Conservation (phyloP, 2,329 filamentous ascomycete species). For the Cladobotryum mycophilum region DNA sequence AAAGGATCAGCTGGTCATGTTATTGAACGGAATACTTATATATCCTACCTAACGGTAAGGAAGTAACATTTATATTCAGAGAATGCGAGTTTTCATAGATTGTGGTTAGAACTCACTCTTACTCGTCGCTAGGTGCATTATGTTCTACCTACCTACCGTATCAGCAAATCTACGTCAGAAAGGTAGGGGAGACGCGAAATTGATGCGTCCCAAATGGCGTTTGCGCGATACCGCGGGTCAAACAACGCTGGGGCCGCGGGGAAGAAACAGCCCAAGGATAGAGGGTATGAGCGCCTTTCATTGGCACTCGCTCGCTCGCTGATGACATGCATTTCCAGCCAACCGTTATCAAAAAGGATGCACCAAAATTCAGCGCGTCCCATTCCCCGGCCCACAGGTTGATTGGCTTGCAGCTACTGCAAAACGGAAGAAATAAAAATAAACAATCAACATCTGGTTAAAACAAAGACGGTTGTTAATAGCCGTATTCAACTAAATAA, state of each 20-base stretch:
- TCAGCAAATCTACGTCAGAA: not conserved
- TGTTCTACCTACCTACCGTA: too few relatives aligned
- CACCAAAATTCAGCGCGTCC: slow-evolving; percentile 6
- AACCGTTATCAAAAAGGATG: not conserved
- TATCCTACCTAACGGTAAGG: too few relatives aligned
- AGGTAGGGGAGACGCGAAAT: slow-evolving; percentile 7
- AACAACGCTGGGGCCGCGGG: slow-evolving; percentile 1
- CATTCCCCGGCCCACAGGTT: not conserved
- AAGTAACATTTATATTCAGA: too few relatives aligned
- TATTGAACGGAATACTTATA: too few relatives aligned
- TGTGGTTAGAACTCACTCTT: too few relatives aligned
- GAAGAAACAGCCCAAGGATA: not conserved
- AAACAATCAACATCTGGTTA: not conserved
- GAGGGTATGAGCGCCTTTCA: slow-evolving; percentile 1
- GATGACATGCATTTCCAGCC: not conserved
- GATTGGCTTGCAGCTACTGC: not conserved
- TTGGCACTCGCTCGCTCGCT: not conserved
- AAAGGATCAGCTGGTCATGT: too few relatives aligned
- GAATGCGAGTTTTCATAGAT: too few relatives aligned
- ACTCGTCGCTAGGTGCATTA: too few relatives aligned
- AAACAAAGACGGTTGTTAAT: too few relatives aligned
- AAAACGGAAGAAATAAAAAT: not conserved
- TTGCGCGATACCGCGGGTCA: slow-evolving; percentile 9
- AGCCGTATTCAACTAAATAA: too few relatives aligned
- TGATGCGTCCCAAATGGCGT: slow-evolving; percentile 6